Evolutionary conservation across 1,139 yeast species (phyloP).

Genomic region (Pichia sp.): DNA sequence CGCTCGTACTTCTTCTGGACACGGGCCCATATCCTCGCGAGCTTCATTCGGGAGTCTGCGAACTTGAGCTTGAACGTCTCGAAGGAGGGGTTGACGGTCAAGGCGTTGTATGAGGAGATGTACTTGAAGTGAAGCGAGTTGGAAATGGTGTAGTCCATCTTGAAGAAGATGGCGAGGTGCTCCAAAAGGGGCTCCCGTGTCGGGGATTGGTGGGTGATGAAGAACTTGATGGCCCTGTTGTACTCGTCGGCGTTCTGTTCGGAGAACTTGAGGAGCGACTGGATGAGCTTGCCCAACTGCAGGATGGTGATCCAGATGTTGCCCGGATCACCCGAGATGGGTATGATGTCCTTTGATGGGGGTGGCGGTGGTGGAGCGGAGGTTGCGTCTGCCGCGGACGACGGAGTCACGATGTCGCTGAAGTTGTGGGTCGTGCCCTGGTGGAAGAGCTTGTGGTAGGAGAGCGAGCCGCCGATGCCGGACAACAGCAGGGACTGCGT

Average conservation of each 20-base stretch:
- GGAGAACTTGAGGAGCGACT: conserved; percentile 39
- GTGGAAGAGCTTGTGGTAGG: conserved; percentile 65
- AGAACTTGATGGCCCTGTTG: conserved; percentile 50
- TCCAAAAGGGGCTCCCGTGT: conserved; percentile 63
- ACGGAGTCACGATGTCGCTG: conserved; percentile 22
- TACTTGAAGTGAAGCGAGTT: conserved; percentile 71
- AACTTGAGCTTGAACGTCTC: conserved; percentile 61
- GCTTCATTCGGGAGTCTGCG: conserved; percentile 56
- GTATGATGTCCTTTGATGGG: conserved; percentile 26
- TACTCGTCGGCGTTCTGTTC: conserved; percentile 25
- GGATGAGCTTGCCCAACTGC: conserved; percentile 62
- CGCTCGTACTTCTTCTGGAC: conserved; percentile 49
- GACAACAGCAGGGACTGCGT: conserved; percentile 47
- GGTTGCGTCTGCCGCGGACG: not conserved
- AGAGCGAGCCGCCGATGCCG: conserved; percentile 71
- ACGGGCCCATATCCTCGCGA: conserved; percentile 62
- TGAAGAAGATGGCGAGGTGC: conserved; percentile 61
- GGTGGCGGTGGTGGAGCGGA: not conserved
- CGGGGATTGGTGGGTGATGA: conserved; percentile 66
- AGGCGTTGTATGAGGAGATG: conserved; percentile 67
- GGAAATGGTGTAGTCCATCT: conserved; percentile 68
- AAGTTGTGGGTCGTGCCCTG: conserved; percentile 45
- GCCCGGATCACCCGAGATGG: conserved; percentile 66
- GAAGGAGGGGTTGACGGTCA: conserved; percentile 58
- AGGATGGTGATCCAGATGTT: conserved; percentile 71